A percentile compares a stretch with the other conserved stretches of the same genome.
phyloP scores from a whole-genome alignment of 2,329 filamentous ascomycete genomes.

The Pseudofabraea citricarpa region DNA sequence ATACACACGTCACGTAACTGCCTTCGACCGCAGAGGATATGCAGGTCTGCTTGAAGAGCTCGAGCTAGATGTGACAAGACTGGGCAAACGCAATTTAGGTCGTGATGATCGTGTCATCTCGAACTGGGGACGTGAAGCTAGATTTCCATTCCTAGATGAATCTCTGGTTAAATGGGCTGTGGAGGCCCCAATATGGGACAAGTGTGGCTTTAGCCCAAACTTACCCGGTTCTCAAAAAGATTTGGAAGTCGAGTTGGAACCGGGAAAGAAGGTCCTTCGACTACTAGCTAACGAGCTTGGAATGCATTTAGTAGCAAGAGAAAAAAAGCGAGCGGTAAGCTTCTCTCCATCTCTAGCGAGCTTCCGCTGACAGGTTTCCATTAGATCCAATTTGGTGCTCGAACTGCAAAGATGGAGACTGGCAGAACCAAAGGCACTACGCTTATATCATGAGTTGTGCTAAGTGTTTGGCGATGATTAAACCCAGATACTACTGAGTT shows the following conservation, averaged over 20 bases:
- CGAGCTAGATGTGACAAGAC: conserved; percentile 74
- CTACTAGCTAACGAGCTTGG: conserved; percentile 71
- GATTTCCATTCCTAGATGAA: conserved; percentile 91
- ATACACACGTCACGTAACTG: conserved; percentile 77
- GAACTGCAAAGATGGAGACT: conserved; percentile 78
- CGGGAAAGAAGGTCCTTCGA: conserved; percentile 76
- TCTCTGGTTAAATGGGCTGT: conserved; percentile 78
- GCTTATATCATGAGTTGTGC: conserved; percentile 37
- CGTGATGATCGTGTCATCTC: conserved; percentile 89
- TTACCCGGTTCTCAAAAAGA: conserved; percentile 23
- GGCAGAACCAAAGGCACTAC: conserved; percentile 66
- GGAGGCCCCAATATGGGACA: conserved; percentile 68
- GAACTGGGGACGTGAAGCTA: conserved; percentile 81
- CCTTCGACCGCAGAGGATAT: conserved; percentile 67
- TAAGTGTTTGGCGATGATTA: conserved; percentile 55
- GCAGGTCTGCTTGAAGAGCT: conserved; percentile 74
- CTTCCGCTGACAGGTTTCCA: conserved; percentile 11
- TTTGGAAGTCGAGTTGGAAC: conserved; percentile 49
- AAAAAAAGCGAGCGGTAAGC: conserved; percentile 87
- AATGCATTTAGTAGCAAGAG: conserved; percentile 66
- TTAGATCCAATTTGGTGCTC: conserved; percentile 81
- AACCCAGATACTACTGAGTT: conserved; percentile 72
- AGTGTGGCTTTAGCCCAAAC: conserved; percentile 70
- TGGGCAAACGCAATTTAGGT: conserved; percentile 92
- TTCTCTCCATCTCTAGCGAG: not conserved